Evolutionary conservation across 352 stramenopile species (phyloP).

Genomic region (Aphanomyces euteiches): DNA sequence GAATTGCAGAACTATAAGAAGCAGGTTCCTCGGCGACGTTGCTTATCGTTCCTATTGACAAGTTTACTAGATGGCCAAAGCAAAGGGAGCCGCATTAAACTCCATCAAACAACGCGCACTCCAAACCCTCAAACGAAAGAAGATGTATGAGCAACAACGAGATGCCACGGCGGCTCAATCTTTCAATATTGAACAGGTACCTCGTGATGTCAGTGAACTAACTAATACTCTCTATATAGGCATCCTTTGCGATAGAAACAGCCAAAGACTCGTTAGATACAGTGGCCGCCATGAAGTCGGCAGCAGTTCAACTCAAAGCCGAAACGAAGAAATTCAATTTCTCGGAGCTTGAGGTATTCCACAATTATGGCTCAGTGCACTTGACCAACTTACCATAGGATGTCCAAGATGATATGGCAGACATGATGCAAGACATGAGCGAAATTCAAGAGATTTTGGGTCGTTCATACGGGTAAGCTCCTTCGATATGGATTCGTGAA

Average conservation of each 20-base stretch:
- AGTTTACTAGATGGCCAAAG: slow-evolving; percentile 62
- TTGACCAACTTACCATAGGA: slow-evolving; percentile 51
- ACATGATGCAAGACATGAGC: slow-evolving; percentile 97
- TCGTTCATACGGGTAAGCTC: slow-evolving; percentile 87
- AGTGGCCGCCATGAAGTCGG: slow-evolving; percentile 93
- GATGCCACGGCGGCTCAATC: slow-evolving; percentile 77
- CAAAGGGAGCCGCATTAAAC: slow-evolving; percentile 59
- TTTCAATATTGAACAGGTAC: slow-evolving; percentile 84
- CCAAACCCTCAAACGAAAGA: slow-evolving; percentile 85
- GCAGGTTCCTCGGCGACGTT: slow-evolving; percentile 37
- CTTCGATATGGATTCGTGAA: background rate
- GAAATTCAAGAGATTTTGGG: slow-evolving; percentile 97
- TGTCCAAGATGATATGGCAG: slow-evolving; percentile 95
- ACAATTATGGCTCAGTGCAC: background rate
- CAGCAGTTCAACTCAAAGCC: slow-evolving; percentile 86
- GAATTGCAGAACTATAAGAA: slow-evolving; percentile 78
- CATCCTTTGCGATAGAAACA: slow-evolving; percentile 88
- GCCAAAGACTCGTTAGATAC: slow-evolving; percentile 90
- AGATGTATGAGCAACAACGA: slow-evolving; percentile 83
- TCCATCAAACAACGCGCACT: slow-evolving; percentile 79
- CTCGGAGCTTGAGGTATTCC: slow-evolving; percentile 87
- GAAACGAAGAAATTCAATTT: slow-evolving; percentile 96
- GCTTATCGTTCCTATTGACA: background rate
- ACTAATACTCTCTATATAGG: slow-evolving; percentile 36
- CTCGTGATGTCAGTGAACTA: slow-evolving; percentile 15